A percentile compares a stretch with the other conserved stretches of the same genome.
phyloP scores from a whole-genome alignment of 345 rosid species.

The Euphorbia pulcherrima region DNA sequence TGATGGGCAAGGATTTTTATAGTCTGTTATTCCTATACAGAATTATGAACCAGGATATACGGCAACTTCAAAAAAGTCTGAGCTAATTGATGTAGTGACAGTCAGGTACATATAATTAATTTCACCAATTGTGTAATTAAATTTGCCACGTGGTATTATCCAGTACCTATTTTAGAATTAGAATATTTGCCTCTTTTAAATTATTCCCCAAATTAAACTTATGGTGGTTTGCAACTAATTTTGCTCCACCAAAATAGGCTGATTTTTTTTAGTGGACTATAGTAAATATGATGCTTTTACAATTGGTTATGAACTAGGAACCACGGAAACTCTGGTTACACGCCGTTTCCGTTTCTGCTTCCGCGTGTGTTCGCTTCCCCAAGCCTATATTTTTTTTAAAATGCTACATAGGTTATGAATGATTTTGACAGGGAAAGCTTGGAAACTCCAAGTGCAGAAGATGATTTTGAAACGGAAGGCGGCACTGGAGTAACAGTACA shows the following conservation, averaged over 20 bases:
- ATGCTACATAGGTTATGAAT: too few relatives aligned
- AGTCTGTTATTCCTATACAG: slow-evolving; percentile 28
- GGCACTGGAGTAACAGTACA: slow-evolving; percentile 26
- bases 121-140: not conserved
- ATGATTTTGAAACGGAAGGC: slow-evolving; percentile 22
- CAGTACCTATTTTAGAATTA: slow-evolving; percentile 2
- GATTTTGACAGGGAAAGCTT: slow-evolving; percentile 47
- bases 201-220: not conserved
- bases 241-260: slow-evolving; percentile 14
- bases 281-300: too few relatives aligned
- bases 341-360: too few relatives aligned
- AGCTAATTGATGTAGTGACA: slow-evolving; percentile 47
- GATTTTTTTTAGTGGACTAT: slow-evolving; percentile 2
- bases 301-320: too few relatives aligned
- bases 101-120: slow-evolving; percentile 47
- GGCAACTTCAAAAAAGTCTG: slow-evolving; percentile 53
- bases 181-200: not conserved
- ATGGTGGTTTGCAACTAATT: slow-evolving; percentile 26
- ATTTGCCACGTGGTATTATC: slow-evolving; percentile 8
- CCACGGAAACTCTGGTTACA: too few relatives aligned
- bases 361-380: too few relatives aligned
- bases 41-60: slow-evolving; percentile 71
- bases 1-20: not conserved
- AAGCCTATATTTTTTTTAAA: too few relatives aligned
- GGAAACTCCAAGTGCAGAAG: slow-evolving; percentile 39